Evolutionary conservation across 768 basidiomycete genomes (phyloP).

Genomic region (Termitomyces sp.): DNA sequence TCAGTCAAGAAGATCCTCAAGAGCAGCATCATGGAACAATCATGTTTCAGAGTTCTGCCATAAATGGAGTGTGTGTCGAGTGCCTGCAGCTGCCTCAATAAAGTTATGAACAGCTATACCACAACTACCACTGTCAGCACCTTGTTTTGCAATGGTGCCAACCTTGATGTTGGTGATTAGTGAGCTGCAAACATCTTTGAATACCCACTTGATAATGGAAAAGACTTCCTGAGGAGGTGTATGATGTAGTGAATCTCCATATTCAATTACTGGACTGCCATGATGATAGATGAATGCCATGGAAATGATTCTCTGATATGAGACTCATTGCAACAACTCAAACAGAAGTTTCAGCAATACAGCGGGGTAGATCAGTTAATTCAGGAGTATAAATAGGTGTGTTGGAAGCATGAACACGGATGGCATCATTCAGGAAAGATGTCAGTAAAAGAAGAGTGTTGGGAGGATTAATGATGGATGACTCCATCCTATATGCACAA

Average conservation of each 20-base stretch:
- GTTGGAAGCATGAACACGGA: neutral
- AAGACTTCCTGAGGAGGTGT: constrained; percentile 1
- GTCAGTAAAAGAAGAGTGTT: constrained; percentile 11
- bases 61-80: neutral
- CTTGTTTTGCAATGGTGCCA: constrained; percentile 7
- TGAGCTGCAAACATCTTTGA: constrained; percentile 1
- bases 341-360: neutral
- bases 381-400: neutral
- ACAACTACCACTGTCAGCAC: constrained; percentile 6
- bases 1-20: neutral
- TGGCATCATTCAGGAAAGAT: constrained; percentile 7
- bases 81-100: neutral
- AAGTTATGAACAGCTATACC: constrained; percentile 12
- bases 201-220: constrained; percentile 10
- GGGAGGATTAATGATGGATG: neutral
- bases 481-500: neutral
- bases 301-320: neutral
- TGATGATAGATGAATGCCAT: neutral
- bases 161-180: neutral
- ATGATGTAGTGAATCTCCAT: constrained; percentile 14
- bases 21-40: neutral
- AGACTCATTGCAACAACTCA: neutral
- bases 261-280: constrained; percentile 3
- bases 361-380: neutral
- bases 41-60: neutral